Evolutionary conservation across 805 yeast species (phyloP).

Genomic region (Brettanomyces naardenensis): DNA sequence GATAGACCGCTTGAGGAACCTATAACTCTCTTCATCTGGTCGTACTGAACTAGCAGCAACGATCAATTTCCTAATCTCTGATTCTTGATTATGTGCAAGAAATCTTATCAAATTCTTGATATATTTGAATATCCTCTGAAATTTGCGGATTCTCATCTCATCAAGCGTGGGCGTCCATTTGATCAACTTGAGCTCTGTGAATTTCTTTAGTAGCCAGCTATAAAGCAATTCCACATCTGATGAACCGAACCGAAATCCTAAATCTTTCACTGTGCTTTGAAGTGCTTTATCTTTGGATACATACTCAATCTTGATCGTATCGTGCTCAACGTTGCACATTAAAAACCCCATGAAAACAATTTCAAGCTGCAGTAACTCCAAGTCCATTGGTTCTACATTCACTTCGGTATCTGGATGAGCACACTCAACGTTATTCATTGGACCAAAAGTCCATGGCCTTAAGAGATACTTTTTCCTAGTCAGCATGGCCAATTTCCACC

Average conservation of each 20-base stretch:
- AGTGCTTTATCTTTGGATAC: background rate
- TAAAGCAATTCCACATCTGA: background rate
- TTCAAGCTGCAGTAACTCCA: too few relatives aligned
- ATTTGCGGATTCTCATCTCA: background rate
- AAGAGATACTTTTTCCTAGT: conserved; percentile 15
- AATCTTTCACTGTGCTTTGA: background rate
- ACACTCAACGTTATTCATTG: too few relatives aligned
- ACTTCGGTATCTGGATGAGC: too few relatives aligned
- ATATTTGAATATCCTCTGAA: conserved; percentile 5
- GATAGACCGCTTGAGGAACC: background rate
- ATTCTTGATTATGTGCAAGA: conserved; percentile 2
- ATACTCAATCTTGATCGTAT: background rate
- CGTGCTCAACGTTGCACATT: too few relatives aligned
- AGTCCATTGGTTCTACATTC: too few relatives aligned
- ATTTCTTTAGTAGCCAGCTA: background rate
- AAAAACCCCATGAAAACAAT: too few relatives aligned
- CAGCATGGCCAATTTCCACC: conserved; percentile 28
- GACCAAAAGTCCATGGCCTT: conserved; percentile 29
- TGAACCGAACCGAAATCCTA: background rate
- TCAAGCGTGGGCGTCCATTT: background rate
- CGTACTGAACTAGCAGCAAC: background rate
- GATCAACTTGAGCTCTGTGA: background rate
- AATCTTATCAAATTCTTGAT: conserved; percentile 6
- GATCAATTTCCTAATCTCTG: conserved; percentile 2
- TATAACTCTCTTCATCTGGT: background rate